Base-by-base conservation (phyloP, 2,329 filamentous ascomycete species). In the Penicillium janthinellum region DNA sequence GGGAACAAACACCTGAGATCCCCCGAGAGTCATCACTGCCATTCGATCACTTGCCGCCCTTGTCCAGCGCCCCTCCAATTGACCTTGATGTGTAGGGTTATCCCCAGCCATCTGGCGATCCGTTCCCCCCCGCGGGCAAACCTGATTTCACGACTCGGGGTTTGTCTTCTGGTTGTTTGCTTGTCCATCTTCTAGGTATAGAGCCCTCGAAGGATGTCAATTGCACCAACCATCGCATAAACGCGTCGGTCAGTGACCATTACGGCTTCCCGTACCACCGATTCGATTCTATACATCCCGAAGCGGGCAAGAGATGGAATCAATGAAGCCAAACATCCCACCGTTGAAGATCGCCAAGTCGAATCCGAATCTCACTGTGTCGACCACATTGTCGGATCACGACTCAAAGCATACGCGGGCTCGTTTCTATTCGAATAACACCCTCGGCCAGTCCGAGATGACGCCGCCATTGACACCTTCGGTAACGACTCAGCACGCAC, bases 401-500 rank as follows among this genome's bases (percentile, higher is more conserved):
- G 63, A 67, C 31, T 6, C 22, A 11, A 60, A 57, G 10, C 53
- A 45, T 41, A 56, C 28, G 31, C 55, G 62, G 28, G 55, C 63
- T 62, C 71, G 66, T 57, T 71, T 67, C 45, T 67, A 71, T 60
- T 67, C 63, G 11, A 48, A 65, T 51, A 48, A 65, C 50, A 54
- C 69, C 10, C 37, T 44, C 60, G 64, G 68, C 57, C 70, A 71
- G 31, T 67, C 70, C 37, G 88, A 92, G 66, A 89, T 93, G 77
- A 93, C 90, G 51, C 90, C 91, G 31, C 90, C 91, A 44, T 81
- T 88, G 63, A 93, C 90, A 8, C 91, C 90, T 17, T 87, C 88
- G 75, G 84, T 83, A 70, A 88, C 69, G 1, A 61, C 64, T 71
- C 88, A 91, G 72, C 80, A 84, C 71, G 88, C 91, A 72, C 80